A percentile compares a stretch with the other conserved stretches of the same genome.
Evolutionary conservation across 1,284 basidiomycete species (phyloP).

Genomic region (Cutaneotrichosporon curvatum): DNA sequence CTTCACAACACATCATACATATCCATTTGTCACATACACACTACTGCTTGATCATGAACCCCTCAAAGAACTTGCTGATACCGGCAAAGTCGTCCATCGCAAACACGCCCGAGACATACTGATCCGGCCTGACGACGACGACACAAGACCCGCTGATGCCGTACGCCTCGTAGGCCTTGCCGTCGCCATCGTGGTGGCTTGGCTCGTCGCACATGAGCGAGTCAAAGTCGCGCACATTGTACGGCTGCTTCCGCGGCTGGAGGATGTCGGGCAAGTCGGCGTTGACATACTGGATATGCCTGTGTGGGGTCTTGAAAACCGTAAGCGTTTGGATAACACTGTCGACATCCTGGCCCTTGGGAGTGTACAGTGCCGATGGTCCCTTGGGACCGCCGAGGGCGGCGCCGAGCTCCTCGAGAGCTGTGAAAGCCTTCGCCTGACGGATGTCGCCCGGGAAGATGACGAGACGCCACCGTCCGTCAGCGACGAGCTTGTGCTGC

Average conservation of each 20-base stretch:
- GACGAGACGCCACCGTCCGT: constrained; percentile 65
- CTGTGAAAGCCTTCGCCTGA: constrained; percentile 44
- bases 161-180: constrained; percentile 41
- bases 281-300: constrained; percentile 12
- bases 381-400: constrained; percentile 27
- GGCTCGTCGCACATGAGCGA: constrained; percentile 34
- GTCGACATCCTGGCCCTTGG: constrained; percentile 31
- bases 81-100: constrained; percentile 4
- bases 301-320: constrained; percentile 16
- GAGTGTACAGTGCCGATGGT: constrained; percentile 15
- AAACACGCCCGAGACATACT: constrained; percentile 28
- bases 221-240: constrained; percentile 16
- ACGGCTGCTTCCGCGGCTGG: constrained; percentile 15
- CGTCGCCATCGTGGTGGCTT: constrained; percentile 35
- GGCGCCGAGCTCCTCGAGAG: constrained; percentile 48
- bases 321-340: constrained; percentile 20
- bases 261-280: constrained; percentile 13
- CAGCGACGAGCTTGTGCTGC: constrained; percentile 61
- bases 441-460: constrained; percentile 58
- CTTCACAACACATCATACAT: too few species aligned
- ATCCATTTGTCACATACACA: too few species aligned
- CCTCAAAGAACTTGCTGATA: constrained; percentile 8
- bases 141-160: constrained; percentile 38
- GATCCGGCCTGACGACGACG: constrained; percentile 41
- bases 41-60: constrained; percentile 12